Evolutionary conservation across 2,329 filamentous ascomycete genomes (phyloP).

Genomic region (Colletotrichum paranaense): DNA sequence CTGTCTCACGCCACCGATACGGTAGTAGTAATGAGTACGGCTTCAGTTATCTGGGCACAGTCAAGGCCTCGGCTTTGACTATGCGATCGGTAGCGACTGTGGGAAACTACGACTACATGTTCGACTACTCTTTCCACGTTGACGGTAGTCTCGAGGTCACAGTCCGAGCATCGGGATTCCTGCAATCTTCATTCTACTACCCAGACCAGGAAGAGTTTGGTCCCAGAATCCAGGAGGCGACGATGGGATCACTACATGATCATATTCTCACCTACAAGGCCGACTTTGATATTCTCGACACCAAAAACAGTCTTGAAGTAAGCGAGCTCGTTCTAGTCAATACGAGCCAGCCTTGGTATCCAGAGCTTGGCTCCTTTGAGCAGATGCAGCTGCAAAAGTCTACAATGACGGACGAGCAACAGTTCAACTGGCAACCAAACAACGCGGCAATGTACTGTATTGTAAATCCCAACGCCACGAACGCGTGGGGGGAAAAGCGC

Average conservation of each 20-base stretch:
- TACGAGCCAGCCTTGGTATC: conserved; percentile 49
- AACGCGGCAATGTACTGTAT: conserved; percentile 56
- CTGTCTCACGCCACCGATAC: conserved; percentile 48
- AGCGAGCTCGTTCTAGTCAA: conserved; percentile 45
- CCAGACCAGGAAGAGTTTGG: conserved; percentile 47
- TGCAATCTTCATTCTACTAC: conserved; percentile 48
- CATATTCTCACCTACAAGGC: conserved; percentile 54
- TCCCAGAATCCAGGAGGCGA: conserved; percentile 47
- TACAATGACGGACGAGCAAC: conserved; percentile 40
- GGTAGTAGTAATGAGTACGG: conserved; percentile 41
- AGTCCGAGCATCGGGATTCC: conserved; percentile 52
- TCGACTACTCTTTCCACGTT: conserved; percentile 48
- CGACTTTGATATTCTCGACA: conserved; percentile 51
- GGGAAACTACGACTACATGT: conserved; percentile 57
- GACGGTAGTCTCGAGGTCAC: conserved; percentile 52
- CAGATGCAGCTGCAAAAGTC: conserved; percentile 44
- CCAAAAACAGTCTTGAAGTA: conserved; percentile 48
- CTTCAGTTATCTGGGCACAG: conserved; percentile 44
- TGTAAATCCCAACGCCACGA: conserved; percentile 56
- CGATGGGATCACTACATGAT: conserved; percentile 50
- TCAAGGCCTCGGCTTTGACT: conserved; percentile 45
- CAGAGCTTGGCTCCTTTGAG: conserved; percentile 49
- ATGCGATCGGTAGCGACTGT: conserved; percentile 43
- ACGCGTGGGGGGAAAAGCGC: conserved; percentile 72
- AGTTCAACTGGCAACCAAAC: conserved; percentile 54